A percentile compares a stretch with the other conserved stretches of the same genome.
Conservation (phyloP, 2,329 filamentous ascomycete genomes). For the Mollisiaceae sp. region DNA sequence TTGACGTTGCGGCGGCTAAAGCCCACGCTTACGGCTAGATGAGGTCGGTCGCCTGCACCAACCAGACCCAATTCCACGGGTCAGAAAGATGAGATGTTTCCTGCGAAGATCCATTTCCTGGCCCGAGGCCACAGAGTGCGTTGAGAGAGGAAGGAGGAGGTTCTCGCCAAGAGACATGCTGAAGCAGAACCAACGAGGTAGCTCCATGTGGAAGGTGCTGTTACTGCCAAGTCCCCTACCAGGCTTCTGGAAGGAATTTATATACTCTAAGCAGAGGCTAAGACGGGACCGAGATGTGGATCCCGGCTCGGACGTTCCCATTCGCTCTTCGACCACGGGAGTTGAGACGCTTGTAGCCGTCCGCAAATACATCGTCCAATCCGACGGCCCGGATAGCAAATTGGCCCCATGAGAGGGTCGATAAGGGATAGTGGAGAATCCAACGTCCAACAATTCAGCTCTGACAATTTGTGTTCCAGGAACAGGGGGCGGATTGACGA, state of each 20-base stretch:
- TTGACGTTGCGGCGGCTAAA: background rate
- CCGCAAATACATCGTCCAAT: background rate
- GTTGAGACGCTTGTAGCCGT: background rate
- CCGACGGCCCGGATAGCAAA: background rate
- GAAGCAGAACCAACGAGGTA: background rate
- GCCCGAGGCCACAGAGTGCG: background rate
- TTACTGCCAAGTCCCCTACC: background rate
- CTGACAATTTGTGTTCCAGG: background rate
- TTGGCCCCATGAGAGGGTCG: background rate
- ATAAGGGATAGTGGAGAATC: background rate
- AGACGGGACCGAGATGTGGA: background rate
- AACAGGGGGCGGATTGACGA: background rate
- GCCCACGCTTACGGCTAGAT: background rate
- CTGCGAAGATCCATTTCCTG: background rate
- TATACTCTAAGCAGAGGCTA: background rate
- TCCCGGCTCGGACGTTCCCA: background rate
- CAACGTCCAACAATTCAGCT: background rate
- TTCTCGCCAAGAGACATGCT: background rate
- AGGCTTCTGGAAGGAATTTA: constrained; percentile 3
- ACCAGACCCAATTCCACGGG: constrained; percentile 2
- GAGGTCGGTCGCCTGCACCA: background rate
- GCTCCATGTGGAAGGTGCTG: background rate
- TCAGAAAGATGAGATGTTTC: background rate
- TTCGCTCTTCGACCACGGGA: background rate
- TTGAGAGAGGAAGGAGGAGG: background rate